These are phyloP conservation scores for Arthrobotrys sphaeroides DNA, from an alignment of 2,329 filamentous ascomycete genomes.

Conservation along the genomic window DNA sequence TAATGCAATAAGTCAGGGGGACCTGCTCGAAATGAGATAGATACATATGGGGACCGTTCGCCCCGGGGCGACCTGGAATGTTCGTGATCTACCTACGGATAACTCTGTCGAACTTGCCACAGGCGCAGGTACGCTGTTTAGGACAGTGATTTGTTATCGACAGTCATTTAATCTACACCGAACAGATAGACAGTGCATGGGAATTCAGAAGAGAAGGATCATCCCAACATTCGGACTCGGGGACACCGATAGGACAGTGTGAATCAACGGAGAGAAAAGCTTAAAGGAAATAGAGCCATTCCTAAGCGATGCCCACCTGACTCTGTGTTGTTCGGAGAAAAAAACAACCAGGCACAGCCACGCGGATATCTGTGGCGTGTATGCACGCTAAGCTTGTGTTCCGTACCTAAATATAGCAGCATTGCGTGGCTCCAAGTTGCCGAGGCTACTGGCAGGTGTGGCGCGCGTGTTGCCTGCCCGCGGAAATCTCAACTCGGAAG, in stretches of 20 bases:
- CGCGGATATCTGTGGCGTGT: conserved; percentile 48
- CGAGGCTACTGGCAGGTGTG: conserved; percentile 22
- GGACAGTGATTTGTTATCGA: conserved; percentile 18
- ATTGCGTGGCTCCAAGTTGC: conserved; percentile 20
- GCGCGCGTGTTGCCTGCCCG: conserved; percentile 3
- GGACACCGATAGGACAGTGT: conserved; percentile 18
- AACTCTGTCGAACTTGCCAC: conserved; percentile 28
- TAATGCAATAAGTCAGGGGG: conserved; percentile 20
- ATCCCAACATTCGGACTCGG: conserved; percentile 46
- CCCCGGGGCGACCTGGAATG: conserved; percentile 28
- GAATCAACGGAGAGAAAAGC: conserved; percentile 15
- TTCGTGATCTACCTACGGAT: conserved; percentile 41
- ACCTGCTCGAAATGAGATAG: conserved; percentile 10
- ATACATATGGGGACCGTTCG: neutral
- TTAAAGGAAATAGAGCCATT: neutral
- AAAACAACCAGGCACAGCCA: conserved; percentile 48
- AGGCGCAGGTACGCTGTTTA: conserved; percentile 34
- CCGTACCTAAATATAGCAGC: conserved; percentile 39
- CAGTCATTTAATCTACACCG: conserved; percentile 6
- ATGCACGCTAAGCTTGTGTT: conserved; percentile 20
- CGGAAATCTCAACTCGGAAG: conserved; percentile 19
- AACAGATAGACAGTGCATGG: neutral
- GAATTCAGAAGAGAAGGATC: conserved; percentile 32
- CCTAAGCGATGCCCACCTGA: neutral
- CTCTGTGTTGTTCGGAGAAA: conserved; percentile 43